These are phyloP conservation scores for Echria macrotheca DNA, from an alignment of 495 filamentous ascomycete species.

Conservation along the genomic window DNA sequence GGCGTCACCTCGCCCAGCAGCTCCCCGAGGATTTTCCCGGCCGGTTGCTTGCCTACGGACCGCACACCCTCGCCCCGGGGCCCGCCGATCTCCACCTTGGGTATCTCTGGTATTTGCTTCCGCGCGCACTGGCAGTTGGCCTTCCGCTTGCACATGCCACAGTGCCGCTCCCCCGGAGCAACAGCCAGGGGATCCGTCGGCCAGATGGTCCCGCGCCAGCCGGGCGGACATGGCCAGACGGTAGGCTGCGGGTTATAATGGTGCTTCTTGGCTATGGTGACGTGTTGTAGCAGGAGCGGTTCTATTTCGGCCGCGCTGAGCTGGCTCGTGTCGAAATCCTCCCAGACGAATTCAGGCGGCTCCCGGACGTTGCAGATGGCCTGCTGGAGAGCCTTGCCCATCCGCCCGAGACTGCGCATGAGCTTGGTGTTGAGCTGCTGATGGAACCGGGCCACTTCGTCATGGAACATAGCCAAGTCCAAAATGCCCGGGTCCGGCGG, in stretches of 20 bases:
- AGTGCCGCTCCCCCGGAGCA: constrained; percentile 4
- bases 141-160: constrained; percentile 18
- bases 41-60: constrained; percentile 8
- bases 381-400: constrained; percentile 17
- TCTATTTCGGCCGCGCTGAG: constrained; percentile 13
- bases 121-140: constrained; percentile 16
- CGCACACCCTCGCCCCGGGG: constrained; percentile 19
- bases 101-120: constrained; percentile 14
- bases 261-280: constrained; percentile 15
- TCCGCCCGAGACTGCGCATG: constrained; percentile 16
- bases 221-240: constrained; percentile 15
- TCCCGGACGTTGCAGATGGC: constrained; percentile 20
- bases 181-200: constrained; percentile 20
- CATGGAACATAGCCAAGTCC: constrained; percentile 20
- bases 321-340: constrained; percentile 11
- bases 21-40: constrained; percentile 21
- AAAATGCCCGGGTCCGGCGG: constrained; percentile 13
- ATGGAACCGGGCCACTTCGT: constrained; percentile 20
- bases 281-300: constrained; percentile 16
- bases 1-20: constrained; percentile 26
- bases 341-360: constrained; percentile 26
- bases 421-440: constrained; percentile 14
- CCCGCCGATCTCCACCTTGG: constrained; percentile 4
- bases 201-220: constrained; percentile 24
- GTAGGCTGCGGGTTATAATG: constrained; percentile 9